Conservation (phyloP, 768 basidiomycete species). For the Scleroderma bovista region DNA sequence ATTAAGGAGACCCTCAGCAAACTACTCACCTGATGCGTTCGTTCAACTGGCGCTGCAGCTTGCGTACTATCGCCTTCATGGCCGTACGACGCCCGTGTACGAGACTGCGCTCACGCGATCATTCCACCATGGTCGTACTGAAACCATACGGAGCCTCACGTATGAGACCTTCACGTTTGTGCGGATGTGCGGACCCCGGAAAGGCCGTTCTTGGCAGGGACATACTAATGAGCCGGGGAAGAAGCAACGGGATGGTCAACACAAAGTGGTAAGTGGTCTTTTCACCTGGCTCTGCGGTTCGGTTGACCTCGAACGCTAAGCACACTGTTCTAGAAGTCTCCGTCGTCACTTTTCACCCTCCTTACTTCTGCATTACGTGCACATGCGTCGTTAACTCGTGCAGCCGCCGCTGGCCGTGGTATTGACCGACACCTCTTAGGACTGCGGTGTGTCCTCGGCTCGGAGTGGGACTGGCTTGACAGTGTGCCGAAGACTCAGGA, state of each 20-base stretch:
- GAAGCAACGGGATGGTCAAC: too few species aligned
- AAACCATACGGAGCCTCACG: conserved; percentile 77
- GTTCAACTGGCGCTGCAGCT: conserved; percentile 90
- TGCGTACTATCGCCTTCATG: conserved; percentile 80
- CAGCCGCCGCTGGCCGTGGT: conserved; percentile 76
- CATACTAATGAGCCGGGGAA: too few species aligned
- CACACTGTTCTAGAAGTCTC: conserved; percentile 4
- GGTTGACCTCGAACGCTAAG: conserved; percentile 2
- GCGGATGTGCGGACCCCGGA: conserved; percentile 14
- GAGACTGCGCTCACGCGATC: conserved; percentile 88
- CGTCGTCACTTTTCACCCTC: conserved; percentile 36
- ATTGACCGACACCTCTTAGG: conserved; percentile 92
- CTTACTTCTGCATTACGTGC: conserved; percentile 64
- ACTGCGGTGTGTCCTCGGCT: conserved; percentile 56
- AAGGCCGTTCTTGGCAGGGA: neutral
- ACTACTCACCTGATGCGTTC: conserved; percentile 71
- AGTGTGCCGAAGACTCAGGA: neutral
- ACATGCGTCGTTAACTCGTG: conserved; percentile 68
- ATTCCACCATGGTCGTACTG: conserved; percentile 84
- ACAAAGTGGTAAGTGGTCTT: neutral
- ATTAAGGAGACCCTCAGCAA: conserved; percentile 30
- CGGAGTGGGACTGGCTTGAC: conserved; percentile 25
- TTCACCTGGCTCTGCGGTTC: conserved; percentile 7
- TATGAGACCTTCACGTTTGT: conserved; percentile 64
- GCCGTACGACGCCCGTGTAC: conserved; percentile 80